phyloP scores from a whole-genome alignment of 1,284 basidiomycete genomes.

The Ustilago sp. region DNA sequence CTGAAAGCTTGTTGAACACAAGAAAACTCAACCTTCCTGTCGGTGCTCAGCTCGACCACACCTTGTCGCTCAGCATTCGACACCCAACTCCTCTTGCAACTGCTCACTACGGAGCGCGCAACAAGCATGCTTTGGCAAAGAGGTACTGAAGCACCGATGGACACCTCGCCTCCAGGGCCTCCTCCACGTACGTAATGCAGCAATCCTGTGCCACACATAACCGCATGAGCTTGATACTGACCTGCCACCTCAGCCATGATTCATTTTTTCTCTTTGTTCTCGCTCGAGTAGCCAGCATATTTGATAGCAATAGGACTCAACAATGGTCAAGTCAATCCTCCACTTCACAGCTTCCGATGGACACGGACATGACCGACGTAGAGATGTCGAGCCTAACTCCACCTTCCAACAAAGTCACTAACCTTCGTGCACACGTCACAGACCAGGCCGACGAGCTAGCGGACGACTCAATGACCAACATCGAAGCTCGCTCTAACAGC shows the following conservation, averaged over 20 bases:
- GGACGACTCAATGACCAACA: conserved; percentile 39
- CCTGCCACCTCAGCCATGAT: not conserved
- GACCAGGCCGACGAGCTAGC: conserved; percentile 21
- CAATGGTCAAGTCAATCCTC: conserved; percentile 17
- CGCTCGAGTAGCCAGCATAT: conserved; percentile 23
- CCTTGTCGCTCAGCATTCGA: not conserved
- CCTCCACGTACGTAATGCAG: conserved; percentile 35
- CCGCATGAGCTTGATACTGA: not conserved
- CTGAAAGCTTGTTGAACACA: conserved; percentile 12
- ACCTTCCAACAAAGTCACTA: conserved; percentile 28
- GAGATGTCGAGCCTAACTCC: conserved; percentile 55
- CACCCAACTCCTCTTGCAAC: not conserved
- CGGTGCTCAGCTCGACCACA: not conserved
- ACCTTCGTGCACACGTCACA: conserved; percentile 6
- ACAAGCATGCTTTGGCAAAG: conserved; percentile 44
- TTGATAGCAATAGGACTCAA: conserved; percentile 15
- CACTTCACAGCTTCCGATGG: conserved; percentile 12
- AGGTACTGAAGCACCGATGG: conserved; percentile 62
- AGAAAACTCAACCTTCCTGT: conserved; percentile 1
- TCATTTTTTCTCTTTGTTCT: not conserved
- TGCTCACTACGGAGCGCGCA: not conserved
- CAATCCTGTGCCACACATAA: not conserved
- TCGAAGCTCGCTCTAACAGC: conserved; percentile 11
- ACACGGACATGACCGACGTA: conserved; percentile 45
- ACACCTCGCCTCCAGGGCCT: conserved; percentile 53